Evolutionary conservation across 2,329 filamentous ascomycete species (phyloP).

Genomic region (Trichophyton schoenleinii): DNA sequence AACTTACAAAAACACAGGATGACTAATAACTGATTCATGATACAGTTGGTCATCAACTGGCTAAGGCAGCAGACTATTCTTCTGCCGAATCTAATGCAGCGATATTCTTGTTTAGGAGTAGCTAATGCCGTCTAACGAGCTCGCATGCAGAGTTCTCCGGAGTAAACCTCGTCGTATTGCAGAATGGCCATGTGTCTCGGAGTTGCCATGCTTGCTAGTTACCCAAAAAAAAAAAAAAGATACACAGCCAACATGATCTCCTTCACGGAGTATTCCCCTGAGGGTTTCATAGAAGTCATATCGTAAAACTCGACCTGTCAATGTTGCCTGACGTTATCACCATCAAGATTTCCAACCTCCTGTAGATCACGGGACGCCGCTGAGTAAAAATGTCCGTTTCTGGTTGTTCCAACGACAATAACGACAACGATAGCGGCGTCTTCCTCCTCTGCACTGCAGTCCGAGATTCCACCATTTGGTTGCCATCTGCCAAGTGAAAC

Average conservation of each 20-base stretch:
- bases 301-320: too few relatives aligned
- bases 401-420: background rate
- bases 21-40: background rate
- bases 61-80: background rate
- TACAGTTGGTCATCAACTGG: background rate
- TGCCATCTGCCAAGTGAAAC: background rate
- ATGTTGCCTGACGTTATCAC: background rate
- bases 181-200: background rate
- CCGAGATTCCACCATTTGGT: background rate
- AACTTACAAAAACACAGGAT: background rate
- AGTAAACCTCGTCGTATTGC: background rate
- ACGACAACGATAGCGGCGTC: background rate
- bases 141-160: background rate
- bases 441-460: background rate
- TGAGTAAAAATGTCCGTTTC: constrained; percentile 1
- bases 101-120: background rate
- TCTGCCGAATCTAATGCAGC: background rate
- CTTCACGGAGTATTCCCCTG: background rate
- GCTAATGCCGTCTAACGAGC: background rate
- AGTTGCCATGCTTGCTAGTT: background rate
- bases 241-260: background rate
- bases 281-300: background rate
- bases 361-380: background rate
- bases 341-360: background rate
- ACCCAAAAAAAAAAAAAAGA: background rate